phyloP scores from a whole-genome alignment of 179 eudicot species.

The Silene vulgaris region DNA sequence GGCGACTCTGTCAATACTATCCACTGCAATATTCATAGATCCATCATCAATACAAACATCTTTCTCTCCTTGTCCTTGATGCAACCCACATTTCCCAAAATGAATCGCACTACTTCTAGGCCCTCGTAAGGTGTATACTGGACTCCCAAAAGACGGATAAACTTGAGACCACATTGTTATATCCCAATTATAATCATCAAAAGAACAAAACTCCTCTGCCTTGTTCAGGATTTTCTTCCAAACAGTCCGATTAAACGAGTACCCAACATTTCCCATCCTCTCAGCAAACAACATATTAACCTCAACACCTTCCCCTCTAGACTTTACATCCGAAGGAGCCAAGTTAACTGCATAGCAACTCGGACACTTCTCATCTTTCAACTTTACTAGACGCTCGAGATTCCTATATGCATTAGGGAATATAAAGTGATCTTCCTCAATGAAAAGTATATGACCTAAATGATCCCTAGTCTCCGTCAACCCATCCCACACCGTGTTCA shows the following conservation, averaged over 20 bases:
- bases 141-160: slow-evolving; percentile 80
- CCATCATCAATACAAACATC: slow-evolving; percentile 62
- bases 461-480: slow-evolving; percentile 59
- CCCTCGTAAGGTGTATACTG: slow-evolving; percentile 73
- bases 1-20: slow-evolving; percentile 46
- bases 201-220: slow-evolving; percentile 66
- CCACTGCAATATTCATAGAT: slow-evolving; percentile 45
- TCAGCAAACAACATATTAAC: slow-evolving; percentile 61
- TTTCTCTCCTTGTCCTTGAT: slow-evolving; percentile 74
- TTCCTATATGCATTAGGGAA: slow-evolving; percentile 83
- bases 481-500: slow-evolving; percentile 95
- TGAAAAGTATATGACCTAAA: slow-evolving; percentile 74
- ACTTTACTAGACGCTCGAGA: slow-evolving; percentile 48
- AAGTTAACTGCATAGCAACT: slow-evolving; percentile 75
- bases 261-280: slow-evolving; percentile 88
- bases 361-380: slow-evolving; percentile 72
- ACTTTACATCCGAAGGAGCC: slow-evolving; percentile 75
- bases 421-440: slow-evolving; percentile 93
- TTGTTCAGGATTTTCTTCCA: slow-evolving; percentile 76
- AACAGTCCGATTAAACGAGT: slow-evolving; percentile 69
- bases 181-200: slow-evolving; percentile 97
- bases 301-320: slow-evolving; percentile 64
- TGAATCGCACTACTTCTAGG: slow-evolving; percentile 86
- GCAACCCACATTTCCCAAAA: slow-evolving; percentile 92
- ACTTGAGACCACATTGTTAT: slow-evolving; percentile 97